A percentile compares a stretch with the other conserved stretches of the same genome.
These are phyloP conservation scores for Populus pruinosa DNA, from an alignment of 345 rosid genomes.

Conservation along the genomic window DNA sequence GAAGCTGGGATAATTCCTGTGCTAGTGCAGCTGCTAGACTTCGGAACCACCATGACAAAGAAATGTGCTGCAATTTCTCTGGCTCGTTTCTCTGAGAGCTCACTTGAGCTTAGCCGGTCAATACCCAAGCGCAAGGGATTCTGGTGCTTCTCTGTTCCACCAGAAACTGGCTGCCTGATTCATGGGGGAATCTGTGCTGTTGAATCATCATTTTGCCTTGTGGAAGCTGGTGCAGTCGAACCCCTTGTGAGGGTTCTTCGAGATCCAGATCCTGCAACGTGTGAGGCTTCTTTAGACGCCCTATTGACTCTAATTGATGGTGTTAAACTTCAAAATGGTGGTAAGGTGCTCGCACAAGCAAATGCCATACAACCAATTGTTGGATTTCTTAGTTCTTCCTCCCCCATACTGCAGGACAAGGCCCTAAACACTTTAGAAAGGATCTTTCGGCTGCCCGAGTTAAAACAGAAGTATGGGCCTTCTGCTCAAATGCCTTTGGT, in stretches of 20 bases:
- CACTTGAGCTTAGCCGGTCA: slow-evolving; percentile 35
- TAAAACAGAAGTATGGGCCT: slow-evolving; percentile 48
- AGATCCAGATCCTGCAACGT: slow-evolving; percentile 41
- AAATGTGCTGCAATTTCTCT: slow-evolving; percentile 48
- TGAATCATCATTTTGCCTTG: slow-evolving; percentile 60
- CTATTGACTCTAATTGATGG: slow-evolving; percentile 55
- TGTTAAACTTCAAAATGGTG: slow-evolving; percentile 48
- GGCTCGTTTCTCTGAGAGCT: slow-evolving; percentile 45
- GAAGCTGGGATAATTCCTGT: slow-evolving; percentile 48
- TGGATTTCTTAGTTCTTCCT: slow-evolving; percentile 48
- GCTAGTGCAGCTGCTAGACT: slow-evolving; percentile 46
- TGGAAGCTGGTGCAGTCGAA: slow-evolving; percentile 54
- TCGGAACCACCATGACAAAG: slow-evolving; percentile 47
- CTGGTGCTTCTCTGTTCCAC: slow-evolving; percentile 50
- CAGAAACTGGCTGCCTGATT: slow-evolving; percentile 38
- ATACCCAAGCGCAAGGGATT: slow-evolving; percentile 35
- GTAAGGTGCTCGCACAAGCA: slow-evolving; percentile 53
- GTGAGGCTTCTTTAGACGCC: slow-evolving; percentile 63
- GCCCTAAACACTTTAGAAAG: slow-evolving; percentile 52
- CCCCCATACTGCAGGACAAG: slow-evolving; percentile 50
- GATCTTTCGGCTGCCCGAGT: slow-evolving; percentile 58
- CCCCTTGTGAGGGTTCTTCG: slow-evolving; percentile 50
- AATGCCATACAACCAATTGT: slow-evolving; percentile 48
- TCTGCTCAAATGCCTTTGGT: slow-evolving; percentile 62
- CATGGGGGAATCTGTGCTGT: slow-evolving; percentile 59